Evolutionary conservation across 202 grass and related monocot genomes (phyloP).

Genomic region (Setaria viridis): DNA sequence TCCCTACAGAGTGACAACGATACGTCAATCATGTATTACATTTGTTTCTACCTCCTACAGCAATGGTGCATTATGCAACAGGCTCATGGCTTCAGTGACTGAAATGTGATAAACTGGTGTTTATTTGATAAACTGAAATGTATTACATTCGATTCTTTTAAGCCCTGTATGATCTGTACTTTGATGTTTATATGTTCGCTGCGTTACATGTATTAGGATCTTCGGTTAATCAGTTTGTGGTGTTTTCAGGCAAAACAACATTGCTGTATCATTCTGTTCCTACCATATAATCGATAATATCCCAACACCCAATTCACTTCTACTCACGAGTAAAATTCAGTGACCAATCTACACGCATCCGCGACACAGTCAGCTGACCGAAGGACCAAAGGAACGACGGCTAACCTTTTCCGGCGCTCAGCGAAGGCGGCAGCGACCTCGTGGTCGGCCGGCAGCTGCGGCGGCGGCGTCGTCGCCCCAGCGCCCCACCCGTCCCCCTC

Average conservation of each 20-base stretch:
- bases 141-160: neutral
- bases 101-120: neutral
- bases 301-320: conserved; percentile 31
- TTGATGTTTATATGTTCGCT: neutral
- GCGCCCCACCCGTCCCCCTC: conserved; percentile 13
- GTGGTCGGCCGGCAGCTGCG: conserved; percentile 65
- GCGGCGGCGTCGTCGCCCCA: conserved; percentile 13
- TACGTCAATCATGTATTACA: neutral
- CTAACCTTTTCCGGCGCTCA: conserved; percentile 70
- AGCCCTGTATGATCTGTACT: neutral
- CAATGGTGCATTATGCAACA: neutral
- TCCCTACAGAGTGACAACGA: conserved; percentile 57
- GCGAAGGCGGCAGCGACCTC: conserved; percentile 75
- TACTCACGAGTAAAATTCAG: conserved; percentile 24
- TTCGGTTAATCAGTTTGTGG: neutral
- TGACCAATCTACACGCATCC: neutral
- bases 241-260: neutral
- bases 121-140: too few species aligned
- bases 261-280: neutral
- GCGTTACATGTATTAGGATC: neutral
- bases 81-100: neutral
- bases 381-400: neutral
- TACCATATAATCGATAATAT: conserved; percentile 15
- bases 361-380: neutral
- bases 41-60: neutral